Conservation (phyloP, 176 grass and related monocot species). For the Juncus inflexus region DNA sequence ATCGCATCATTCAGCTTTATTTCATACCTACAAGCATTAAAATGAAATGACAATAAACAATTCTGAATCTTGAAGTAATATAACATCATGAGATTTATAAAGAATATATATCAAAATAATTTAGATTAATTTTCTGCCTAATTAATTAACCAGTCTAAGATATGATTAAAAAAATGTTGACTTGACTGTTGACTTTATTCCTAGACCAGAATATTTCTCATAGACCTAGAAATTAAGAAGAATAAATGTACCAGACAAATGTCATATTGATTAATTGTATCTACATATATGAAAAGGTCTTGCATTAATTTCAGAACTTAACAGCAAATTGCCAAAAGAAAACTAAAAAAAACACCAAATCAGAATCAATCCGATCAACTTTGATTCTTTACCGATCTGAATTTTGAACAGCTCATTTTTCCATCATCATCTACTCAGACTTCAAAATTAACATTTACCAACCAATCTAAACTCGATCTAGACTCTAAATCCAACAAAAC, state of each 20-base stretch:
- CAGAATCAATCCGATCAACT: neutral
- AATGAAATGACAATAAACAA: conserved; percentile 19
- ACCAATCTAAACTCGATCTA: conserved; percentile 3
- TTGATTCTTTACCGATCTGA: neutral
- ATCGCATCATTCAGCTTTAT: conserved; percentile 83
- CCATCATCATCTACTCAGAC: neutral
- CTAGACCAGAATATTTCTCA: neutral
- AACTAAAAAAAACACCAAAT: conserved; percentile 4
- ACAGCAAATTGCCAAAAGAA: neutral
- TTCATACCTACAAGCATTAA: conserved; percentile 57
- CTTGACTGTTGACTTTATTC: neutral
- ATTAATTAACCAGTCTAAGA: no score
- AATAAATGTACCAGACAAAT: conserved; percentile 9
- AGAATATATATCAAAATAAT: neutral
- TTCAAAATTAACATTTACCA: neutral
- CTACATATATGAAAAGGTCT: neutral
- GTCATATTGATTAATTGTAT: conserved; percentile 1
- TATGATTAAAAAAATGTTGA: neutral
- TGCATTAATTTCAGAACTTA: conserved; percentile 12
- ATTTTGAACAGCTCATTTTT: neutral
- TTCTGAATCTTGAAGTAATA: conserved; percentile 2
- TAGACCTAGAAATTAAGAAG: neutral
- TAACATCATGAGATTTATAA: neutral
- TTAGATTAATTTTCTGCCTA: no score
- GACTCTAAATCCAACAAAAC: neutral